Evolutionary conservation across 352 stramenopile species (phyloP), one percentile per base, ranked within the genome.

Genomic region (Phytopythium sindhum): DNA sequence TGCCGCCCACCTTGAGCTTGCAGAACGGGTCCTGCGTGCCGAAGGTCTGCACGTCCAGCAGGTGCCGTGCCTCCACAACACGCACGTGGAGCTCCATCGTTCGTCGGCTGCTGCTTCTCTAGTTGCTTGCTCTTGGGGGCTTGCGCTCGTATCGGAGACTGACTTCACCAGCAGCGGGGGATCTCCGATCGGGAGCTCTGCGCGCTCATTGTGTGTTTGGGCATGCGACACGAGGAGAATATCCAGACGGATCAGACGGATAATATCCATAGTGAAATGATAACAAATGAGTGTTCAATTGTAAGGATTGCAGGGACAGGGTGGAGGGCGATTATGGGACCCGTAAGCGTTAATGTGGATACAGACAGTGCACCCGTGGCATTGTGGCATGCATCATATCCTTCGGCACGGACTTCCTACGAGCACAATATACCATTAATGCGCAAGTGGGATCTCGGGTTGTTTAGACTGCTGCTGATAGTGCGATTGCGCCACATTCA

Each of bases 1-100:
- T 74, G 62, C 72, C 64, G 47, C 84, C 62, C 23, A 95, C 64
- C 7, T 66, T 70, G 52, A 95, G 67, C 61, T 89, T 91, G 65
- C 86, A 95, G 75, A 78, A 95, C 19, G 84, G 86, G 57, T 95
- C 86, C 55, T 95, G 86, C 58, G 86, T 89, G 65, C 86, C 86
- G 60, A 95, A 93, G 2, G 78, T 91, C 71, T 95, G 86, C 65
- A 88, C 89, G 73, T 92, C 83, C n/a, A 90, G 63, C 31, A 95
- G 72, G 68, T 92, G 89, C 31, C 85, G 82, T 35, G 81, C 86
- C 45, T 74, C 88, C 60, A 91, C 88, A 57, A 73, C 79, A 60
- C 86, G 82, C 19, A 95, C 76, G 63, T 93, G 82, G 1, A 95
- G 80, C 59, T 93, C 83, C 75, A 90, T 88, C 61, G 39, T 17